A percentile compares a stretch with the other conserved stretches of the same genome.
These are phyloP conservation scores for Parasitella parasitica DNA, from an alignment of 371 early-diverging fungal species.

Conservation along the genomic window DNA sequence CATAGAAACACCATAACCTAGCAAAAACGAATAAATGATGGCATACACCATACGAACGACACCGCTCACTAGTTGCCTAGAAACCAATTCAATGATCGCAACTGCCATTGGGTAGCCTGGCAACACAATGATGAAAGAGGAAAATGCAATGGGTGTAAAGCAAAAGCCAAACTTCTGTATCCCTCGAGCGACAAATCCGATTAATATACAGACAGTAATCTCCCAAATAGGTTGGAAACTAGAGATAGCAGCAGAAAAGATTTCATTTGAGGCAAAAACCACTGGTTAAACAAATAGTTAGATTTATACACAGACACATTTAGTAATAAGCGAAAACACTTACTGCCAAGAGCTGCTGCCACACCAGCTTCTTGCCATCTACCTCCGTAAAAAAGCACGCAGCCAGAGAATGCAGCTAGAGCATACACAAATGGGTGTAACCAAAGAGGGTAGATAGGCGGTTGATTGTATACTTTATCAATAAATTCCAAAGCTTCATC, in stretches of 20 bases:
- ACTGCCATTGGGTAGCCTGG: constrained; percentile 78
- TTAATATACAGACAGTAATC: constrained; percentile 67
- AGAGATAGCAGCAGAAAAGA: constrained; percentile 30
- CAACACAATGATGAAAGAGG: constrained; percentile 60
- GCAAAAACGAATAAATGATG: constrained; percentile 72
- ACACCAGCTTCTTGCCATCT: constrained; percentile 46
- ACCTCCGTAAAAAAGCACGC: constrained; percentile 44
- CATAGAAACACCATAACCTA: constrained; percentile 80
- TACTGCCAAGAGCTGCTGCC: constrained; percentile 45
- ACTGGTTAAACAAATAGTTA: constrained; percentile 14
- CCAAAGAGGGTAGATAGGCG: constrained; percentile 50
- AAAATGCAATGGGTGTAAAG: constrained; percentile 51
- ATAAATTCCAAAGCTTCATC: constrained; percentile 56
- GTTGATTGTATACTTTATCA: constrained; percentile 38
- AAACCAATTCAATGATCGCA: constrained; percentile 78
- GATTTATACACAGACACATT: background rate
- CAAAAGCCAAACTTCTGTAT: constrained; percentile 38
- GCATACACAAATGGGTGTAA: constrained; percentile 49
- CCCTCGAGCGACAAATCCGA: constrained; percentile 64
- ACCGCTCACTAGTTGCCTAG: constrained; percentile 86
- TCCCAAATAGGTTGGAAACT: constrained; percentile 63
- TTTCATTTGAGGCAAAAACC: constrained; percentile 44
- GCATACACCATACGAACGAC: constrained; percentile 81
- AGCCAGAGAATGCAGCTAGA: constrained; percentile 48
- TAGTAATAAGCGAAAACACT: constrained; percentile 8